Conservation (phyloP, 2,329 filamentous ascomycete species). For the Trichoderma sp. region DNA sequence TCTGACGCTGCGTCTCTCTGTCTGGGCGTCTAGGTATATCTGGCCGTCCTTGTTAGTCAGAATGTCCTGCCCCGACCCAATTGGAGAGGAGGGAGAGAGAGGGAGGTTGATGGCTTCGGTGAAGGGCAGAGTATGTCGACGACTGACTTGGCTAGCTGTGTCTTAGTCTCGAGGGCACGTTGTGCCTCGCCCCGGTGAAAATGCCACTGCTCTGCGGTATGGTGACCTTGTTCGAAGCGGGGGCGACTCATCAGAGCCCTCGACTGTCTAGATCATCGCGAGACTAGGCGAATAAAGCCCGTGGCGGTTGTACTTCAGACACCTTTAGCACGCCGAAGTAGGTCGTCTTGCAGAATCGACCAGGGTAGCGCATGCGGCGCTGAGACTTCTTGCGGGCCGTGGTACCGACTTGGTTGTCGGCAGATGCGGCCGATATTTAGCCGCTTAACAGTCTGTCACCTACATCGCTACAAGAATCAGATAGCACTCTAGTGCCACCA, state of each 20-base stretch:
- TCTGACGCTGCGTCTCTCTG: not conserved
- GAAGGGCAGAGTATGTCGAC: constrained; percentile 4
- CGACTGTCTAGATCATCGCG: constrained; percentile 28
- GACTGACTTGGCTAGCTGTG: constrained; percentile 23
- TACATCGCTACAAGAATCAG: fast-evolving
- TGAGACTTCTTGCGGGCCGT: constrained; percentile 17
- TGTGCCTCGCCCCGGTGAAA: constrained; percentile 9
- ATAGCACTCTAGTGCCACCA: not conserved
- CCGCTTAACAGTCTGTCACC: fast-evolving
- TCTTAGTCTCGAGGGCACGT: constrained; percentile 7
- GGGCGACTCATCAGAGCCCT: constrained; percentile 26
- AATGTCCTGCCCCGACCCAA: constrained; percentile 1
- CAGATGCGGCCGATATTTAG: constrained; percentile 6
- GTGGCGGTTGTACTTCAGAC: constrained; percentile 22
- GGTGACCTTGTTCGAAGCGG: constrained; percentile 27
- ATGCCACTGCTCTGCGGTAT: not conserved
- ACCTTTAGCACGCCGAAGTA: constrained; percentile 21
- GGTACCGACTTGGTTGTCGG: constrained; percentile 6
- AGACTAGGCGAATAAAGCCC: constrained; percentile 22
- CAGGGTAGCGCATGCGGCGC: constrained; percentile 24
- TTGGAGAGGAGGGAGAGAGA: constrained; percentile 3
- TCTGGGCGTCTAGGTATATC: not conserved
- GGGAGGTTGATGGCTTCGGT: constrained; percentile 10
- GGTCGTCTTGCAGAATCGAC: constrained; percentile 24
- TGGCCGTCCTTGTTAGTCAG: constrained; percentile 18